A percentile compares a stretch with the other conserved stretches of the same genome.
Conservation (phyloP, 2,329 filamentous ascomycete genomes). For the Verticillium dahliae region DNA sequence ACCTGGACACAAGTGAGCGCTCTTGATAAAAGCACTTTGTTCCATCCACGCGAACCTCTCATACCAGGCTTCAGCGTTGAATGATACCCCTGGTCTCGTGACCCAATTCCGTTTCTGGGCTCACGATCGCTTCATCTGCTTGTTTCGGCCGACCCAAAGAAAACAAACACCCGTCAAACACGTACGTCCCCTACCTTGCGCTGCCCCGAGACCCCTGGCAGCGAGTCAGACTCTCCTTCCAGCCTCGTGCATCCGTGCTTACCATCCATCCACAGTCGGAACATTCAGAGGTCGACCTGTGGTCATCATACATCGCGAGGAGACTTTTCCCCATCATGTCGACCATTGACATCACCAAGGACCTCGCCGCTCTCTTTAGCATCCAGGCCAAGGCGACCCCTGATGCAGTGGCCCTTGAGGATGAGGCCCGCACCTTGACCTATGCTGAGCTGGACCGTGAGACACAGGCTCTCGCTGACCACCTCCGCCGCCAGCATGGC, state of each 20-base stretch:
- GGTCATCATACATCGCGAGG: background rate
- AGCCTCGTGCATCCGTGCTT: background rate
- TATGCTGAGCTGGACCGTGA: conserved; percentile 66
- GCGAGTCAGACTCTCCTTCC: background rate
- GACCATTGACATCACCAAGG: conserved; percentile 63
- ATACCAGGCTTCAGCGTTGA: background rate
- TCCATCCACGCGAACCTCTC: background rate
- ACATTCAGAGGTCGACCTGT: background rate
- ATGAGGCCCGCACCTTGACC: conserved; percentile 59
- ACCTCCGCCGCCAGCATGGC: conserved; percentile 59
- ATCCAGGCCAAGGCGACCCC: conserved; percentile 64
- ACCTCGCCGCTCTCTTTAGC: conserved; percentile 65
- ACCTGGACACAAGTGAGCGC: background rate
- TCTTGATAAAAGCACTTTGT: background rate
- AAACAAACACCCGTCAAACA: background rate
- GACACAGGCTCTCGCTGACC: conserved; percentile 57
- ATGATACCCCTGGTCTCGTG: conserved; percentile 7
- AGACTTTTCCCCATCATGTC: conserved; percentile 39
- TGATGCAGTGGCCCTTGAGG: conserved; percentile 64
- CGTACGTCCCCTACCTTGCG: background rate
- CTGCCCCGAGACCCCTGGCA: background rate
- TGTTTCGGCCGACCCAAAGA: background rate
- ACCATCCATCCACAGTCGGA: background rate
- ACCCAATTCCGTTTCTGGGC: conserved; percentile 7
- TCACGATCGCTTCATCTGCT: conserved; percentile 1